Evolutionary conservation across 768 basidiomycete species (phyloP).

Genomic region (Phanerochaete carnosa): DNA sequence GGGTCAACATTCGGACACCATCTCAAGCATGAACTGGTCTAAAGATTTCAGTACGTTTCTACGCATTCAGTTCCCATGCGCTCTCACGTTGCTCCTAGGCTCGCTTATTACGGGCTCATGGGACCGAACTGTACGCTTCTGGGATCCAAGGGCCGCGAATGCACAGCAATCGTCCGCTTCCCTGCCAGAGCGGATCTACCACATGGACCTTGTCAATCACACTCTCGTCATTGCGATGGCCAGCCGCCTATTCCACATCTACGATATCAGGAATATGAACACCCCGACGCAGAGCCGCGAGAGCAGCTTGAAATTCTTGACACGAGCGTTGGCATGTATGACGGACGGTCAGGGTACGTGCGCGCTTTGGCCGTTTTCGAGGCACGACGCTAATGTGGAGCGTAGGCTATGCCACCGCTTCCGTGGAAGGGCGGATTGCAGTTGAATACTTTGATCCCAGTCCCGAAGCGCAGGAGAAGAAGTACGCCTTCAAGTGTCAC

Average conservation of each 20-base stretch:
- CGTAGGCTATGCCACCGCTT: constrained; percentile 83
- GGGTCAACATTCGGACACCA: constrained; percentile 77
- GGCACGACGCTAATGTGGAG: background rate
- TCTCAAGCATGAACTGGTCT: constrained; percentile 75
- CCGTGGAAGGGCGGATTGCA: constrained; percentile 93
- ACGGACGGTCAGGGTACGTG: constrained; percentile 79
- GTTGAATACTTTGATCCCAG: constrained; percentile 95
- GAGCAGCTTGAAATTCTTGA: constrained; percentile 95
- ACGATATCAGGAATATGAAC: constrained; percentile 78
- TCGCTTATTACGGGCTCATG: constrained; percentile 83
- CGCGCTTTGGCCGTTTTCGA: background rate
- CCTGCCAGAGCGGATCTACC: constrained; percentile 83
- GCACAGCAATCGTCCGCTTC: constrained; percentile 57
- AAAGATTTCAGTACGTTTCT: constrained; percentile 54
- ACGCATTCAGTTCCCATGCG: background rate
- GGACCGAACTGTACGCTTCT: constrained; percentile 86
- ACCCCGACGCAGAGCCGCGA: constrained; percentile 78
- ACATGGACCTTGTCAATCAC: constrained; percentile 73
- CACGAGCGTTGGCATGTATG: constrained; percentile 89
- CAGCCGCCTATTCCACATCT: constrained; percentile 85
- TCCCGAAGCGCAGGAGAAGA: constrained; percentile 71
- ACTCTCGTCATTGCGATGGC: constrained; percentile 93
- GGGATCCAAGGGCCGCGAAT: constrained; percentile 70
- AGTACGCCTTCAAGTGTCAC: constrained; percentile 98
- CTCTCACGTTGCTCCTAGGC: constrained; percentile 38